A percentile compares a stretch with the other conserved stretches of the same genome.
These are phyloP conservation scores for Lactuca sativa DNA, from an alignment of 129 eudicot species.

Conservation along the genomic window DNA sequence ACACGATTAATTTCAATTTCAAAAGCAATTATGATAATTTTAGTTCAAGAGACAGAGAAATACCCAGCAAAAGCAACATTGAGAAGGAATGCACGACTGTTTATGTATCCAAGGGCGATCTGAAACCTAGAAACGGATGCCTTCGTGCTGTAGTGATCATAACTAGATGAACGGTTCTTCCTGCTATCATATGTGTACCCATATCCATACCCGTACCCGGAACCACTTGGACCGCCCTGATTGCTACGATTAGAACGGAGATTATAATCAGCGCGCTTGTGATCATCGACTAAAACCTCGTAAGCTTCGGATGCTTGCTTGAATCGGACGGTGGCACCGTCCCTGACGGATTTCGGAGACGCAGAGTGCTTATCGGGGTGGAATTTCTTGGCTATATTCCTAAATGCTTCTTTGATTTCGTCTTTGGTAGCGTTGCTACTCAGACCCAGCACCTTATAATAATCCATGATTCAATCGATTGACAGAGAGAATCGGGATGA, in stretches of 20 bases:
- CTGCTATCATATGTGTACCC: conserved; percentile 35
- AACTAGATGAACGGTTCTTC: conserved; percentile 16
- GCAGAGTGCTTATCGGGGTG: conserved; percentile 89
- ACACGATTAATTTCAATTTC: neutral
- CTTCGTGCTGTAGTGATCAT: conserved; percentile 19
- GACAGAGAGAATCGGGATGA: neutral
- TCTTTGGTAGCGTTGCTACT: conserved; percentile 60
- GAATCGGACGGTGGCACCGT: conserved; percentile 72
- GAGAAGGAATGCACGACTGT: conserved; percentile 70
- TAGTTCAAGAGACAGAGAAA: neutral
- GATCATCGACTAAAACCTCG: conserved; percentile 76
- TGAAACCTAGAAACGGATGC: conserved; percentile 37
- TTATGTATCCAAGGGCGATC: conserved; percentile 42
- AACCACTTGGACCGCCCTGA: neutral
- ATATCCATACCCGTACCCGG: conserved; percentile 43
- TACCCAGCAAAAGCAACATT: conserved; percentile 81
- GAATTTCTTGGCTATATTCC: conserved; percentile 65
- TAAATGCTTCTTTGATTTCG: conserved; percentile 80
- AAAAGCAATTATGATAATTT: neutral
- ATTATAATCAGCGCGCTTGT: conserved; percentile 79
- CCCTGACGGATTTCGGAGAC: conserved; percentile 53
- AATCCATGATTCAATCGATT: conserved; percentile 37
- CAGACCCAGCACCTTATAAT: conserved; percentile 62
- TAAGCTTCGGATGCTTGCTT: conserved; percentile 91
- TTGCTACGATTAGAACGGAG: conserved; percentile 21